Evolutionary conservation across 352 stramenopile species (phyloP).

Genomic region (Globisporangium acanthophoron): DNA sequence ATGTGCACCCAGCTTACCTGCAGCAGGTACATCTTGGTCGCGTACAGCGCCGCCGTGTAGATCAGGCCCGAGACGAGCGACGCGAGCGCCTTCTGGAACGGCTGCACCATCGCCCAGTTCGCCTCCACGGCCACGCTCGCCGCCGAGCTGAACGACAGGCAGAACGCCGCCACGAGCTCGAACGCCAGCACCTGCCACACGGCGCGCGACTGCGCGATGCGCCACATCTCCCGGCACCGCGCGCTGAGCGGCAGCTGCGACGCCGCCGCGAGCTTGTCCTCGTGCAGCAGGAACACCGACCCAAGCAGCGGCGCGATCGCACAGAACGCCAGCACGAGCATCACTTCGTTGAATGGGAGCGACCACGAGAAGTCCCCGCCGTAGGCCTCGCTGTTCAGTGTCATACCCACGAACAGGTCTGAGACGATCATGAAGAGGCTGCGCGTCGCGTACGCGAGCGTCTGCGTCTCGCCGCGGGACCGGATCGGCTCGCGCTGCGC

Average conservation of each 20-base stretch:
- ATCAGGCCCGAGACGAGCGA: slow-evolving; percentile 26
- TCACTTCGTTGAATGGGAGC: slow-evolving; percentile 34
- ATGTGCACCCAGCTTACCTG: slow-evolving; percentile 44
- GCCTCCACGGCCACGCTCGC: slow-evolving; percentile 42
- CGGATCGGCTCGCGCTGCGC: slow-evolving; percentile 55
- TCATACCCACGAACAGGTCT: slow-evolving; percentile 43
- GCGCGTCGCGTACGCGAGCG: slow-evolving; percentile 36
- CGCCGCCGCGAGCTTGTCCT: slow-evolving; percentile 29
- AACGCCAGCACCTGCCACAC: slow-evolving; percentile 80
- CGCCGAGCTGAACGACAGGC: slow-evolving; percentile 40
- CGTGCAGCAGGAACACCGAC: slow-evolving; percentile 47
- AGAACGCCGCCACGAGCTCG: slow-evolving; percentile 53
- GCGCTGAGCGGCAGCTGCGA: slow-evolving; percentile 17
- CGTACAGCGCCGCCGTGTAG: slow-evolving; percentile 48
- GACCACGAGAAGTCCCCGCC: slow-evolving; percentile 41
- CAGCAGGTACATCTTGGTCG: slow-evolving; percentile 45
- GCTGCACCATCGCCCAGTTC: slow-evolving; percentile 41
- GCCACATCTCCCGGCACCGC: slow-evolving; percentile 48
- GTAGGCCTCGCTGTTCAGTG: slow-evolving; percentile 35
- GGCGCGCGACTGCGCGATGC: slow-evolving; percentile 49
- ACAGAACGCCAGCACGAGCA: slow-evolving; percentile 27
- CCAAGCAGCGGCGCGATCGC: slow-evolving; percentile 36
- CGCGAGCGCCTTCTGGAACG: slow-evolving; percentile 30
- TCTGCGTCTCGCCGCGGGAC: slow-evolving; percentile 51
- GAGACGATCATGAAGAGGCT: slow-evolving; percentile 40